Evolutionary conservation across 805 yeast genomes (phyloP), one percentile per base, ranked within the genome.

Genomic region (Zygoascus ofunaensis): DNA sequence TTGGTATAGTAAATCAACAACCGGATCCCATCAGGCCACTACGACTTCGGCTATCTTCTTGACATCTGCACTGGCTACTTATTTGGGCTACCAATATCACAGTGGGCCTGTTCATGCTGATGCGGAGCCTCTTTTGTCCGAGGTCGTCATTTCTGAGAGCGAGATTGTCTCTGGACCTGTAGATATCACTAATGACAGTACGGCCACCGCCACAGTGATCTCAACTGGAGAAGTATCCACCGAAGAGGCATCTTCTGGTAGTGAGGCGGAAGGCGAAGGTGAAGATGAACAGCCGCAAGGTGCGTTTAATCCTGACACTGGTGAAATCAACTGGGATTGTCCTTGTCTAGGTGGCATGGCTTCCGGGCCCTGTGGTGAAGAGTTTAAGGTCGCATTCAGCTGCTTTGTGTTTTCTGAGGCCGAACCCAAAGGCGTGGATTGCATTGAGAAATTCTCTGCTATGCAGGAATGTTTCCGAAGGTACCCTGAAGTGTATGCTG

Each of bases 291-390:
- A 46, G 35, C 49, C 53, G 10, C 66, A 71, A 49, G 83, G 87
- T 33, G 96, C 97, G 3, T 90, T 78, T 66, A 78, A 90, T 68
- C 97, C 97, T 24, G 95, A 85, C 58, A 92, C 98, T 2, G 98
- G 98, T 24, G 97, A 90, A 63, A 92, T 92, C 67, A 90, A 92
- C 76, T 92, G 98, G 98, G 97, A 92, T 61, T 92, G 98, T 65
- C 97, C 98, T n/a, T 90, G 97, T 65, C 71, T 92, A 41, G 98
- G 97, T 28, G 98, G 98, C 35, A 87, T 92, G 97, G 97, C 98
- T 26, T 74, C 89, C 53, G 98, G 98, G 0, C 97, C 98, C 45
- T 92, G 98, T 69, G 98, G 98, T 46, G 89, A 80, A 56, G 95
- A 87, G 67, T 87, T 87, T 72, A 87, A 85, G 68, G 87, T 77